A percentile compares a stretch with the other conserved stretches of the same genome.
phyloP scores from a whole-genome alignment of 768 basidiomycete species.

The Pulveroboletus ravenelii region DNA sequence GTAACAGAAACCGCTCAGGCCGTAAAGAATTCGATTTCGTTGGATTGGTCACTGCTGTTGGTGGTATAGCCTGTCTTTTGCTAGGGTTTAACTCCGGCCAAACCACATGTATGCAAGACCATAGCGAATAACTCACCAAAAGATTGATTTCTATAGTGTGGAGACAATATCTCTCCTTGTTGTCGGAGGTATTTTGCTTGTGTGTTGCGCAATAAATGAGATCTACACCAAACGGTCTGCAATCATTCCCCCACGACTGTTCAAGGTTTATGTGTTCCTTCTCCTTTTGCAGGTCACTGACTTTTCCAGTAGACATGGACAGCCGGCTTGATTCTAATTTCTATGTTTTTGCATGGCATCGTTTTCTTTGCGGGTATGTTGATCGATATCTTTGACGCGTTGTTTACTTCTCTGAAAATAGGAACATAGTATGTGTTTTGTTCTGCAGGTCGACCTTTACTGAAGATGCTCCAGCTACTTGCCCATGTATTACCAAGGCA shows the following conservation, averaged over 20 bases:
- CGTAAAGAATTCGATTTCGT: constrained; percentile 38
- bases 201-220: constrained; percentile 32
- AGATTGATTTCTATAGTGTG: constrained; percentile 7
- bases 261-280: constrained; percentile 23
- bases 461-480: constrained; percentile 28
- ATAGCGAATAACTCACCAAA: background rate
- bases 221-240: constrained; percentile 31
- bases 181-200: constrained; percentile 31
- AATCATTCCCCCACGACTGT: constrained; percentile 38
- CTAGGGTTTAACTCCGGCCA: constrained; percentile 37
- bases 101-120: constrained; percentile 24
- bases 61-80: constrained; percentile 35
- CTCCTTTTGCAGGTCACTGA: background rate
- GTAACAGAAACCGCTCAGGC: background rate
- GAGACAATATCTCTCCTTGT: constrained; percentile 36
- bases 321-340: constrained; percentile 30
- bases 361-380: constrained; percentile 31
- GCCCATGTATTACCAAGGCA: constrained; percentile 39
- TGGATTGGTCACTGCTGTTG: constrained; percentile 34
- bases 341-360: constrained; percentile 32
- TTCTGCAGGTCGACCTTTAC: background rate
- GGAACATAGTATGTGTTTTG: constrained; percentile 23
- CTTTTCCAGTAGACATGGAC: constrained; percentile 33
- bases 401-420: constrained; percentile 7
- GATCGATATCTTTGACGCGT: background rate